phyloP scores from a whole-genome alignment of 257 asterid genomes.

The Solanum dulcamara region DNA sequence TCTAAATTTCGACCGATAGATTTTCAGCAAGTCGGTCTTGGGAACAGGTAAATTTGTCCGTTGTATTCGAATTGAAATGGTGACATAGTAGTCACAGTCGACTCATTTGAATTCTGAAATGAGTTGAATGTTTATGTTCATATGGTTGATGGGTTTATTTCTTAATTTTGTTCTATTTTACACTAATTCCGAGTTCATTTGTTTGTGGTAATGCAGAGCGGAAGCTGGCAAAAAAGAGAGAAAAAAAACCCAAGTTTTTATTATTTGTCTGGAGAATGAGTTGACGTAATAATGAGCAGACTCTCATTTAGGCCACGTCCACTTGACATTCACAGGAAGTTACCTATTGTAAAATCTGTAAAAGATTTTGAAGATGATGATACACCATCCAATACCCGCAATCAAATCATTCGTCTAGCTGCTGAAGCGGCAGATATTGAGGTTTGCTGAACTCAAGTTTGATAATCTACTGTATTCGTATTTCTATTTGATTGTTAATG shows the following conservation, averaged over 20 bases:
- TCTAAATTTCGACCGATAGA: neutral
- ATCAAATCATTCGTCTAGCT: constrained; percentile 65
- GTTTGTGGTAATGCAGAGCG: neutral
- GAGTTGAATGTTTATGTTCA: neutral
- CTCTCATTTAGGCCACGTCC: constrained; percentile 98
- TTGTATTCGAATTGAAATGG: neutral
- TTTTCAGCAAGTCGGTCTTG: neutral
- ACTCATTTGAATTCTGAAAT: neutral
- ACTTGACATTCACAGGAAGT: constrained; percentile 90
- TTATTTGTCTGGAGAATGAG: constrained; percentile 14
- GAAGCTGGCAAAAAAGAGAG: neutral
- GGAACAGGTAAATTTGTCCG: neutral
- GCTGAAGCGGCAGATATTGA: constrained; percentile 63
- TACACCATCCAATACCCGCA: constrained; percentile 69
- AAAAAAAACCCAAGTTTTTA: neutral
- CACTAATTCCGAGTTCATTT: neutral
- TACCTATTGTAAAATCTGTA: constrained; percentile 76
- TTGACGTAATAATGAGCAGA: constrained; percentile 54
- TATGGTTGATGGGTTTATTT: neutral
- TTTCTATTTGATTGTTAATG: neutral
- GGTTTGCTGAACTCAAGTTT: constrained; percentile 24
- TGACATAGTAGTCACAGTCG: neutral
- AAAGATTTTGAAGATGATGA: constrained; percentile 92
- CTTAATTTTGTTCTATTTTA: neutral
- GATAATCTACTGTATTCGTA: neutral